Base-by-base conservation (phyloP, 225 moss, liverwort and hornwort genomes). In the Physcomitrium patens region DNA sequence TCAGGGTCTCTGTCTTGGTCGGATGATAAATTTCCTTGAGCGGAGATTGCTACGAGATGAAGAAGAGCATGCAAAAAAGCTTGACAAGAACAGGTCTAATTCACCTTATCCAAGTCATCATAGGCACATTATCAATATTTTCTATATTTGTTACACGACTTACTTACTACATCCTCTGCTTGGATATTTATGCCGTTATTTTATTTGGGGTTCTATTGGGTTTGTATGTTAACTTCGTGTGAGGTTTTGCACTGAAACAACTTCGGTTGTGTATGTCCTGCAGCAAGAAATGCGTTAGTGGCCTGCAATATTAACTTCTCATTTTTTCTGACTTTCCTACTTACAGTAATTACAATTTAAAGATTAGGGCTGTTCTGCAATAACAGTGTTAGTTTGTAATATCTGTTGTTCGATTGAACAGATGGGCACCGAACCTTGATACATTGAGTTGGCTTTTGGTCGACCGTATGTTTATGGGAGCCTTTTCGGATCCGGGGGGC, bases 391-490 rank as follows among this genome's bases (percentile, higher is more conserved):
- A 22, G n/a, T 67, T 44, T 66, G 16, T 68, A 19, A 45, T 70
- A 22, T 68, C 61, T 71, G 44, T 17, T 75, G 31, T 54, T 51
- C 61, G 14, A 10, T 5, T 54, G 23, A 69, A 79, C 69, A 89
- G 89, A 76, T 99, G 95, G 99, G 89, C 89, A 51, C 82, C 87
- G 18, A 99, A 95, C 58, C 84, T 99, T 55, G 99, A 99, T 78
- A 76, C 87, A 76, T 78, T 99, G 65, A 92, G 95, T 85, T 86
- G 91, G 76, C 75, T 95, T 71, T 80, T 99, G 67, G 99, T 99
- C 27, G 99, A 99, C 88, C 89, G 95, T 61, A 93, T 93, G 60
- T 99, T 91, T 76, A 91, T 94, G 75, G 90, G 91, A 80, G 90
- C 95, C 63, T 99, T 95, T 70, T 76, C 78, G 67, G 90, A 89